Percentiles rank a stretch among this genome's conserved stretches.
phyloP scores from a whole-genome alignment of 2,329 filamentous ascomycete species.

The Rutstroemia sp. region DNA sequence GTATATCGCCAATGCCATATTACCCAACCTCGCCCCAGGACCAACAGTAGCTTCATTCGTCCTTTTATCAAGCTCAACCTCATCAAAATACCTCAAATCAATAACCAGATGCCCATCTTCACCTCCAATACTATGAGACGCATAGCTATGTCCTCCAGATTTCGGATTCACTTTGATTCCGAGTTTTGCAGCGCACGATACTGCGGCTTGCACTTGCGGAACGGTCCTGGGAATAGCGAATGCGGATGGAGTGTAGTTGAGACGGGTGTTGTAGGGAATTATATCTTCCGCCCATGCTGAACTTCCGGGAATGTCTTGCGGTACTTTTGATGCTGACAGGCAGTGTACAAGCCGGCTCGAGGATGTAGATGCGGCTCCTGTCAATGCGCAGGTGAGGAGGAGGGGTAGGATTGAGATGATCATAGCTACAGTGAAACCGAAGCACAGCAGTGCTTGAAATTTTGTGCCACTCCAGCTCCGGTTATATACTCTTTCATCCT shows the following conservation, averaged over 20 bases:
- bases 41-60: conserved; percentile 50
- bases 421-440: not conserved
- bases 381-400: not conserved
- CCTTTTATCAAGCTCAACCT: conserved; percentile 43
- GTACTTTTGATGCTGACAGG: conserved; percentile 3
- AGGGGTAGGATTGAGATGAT: not conserved
- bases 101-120: conserved; percentile 45
- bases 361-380: not conserved
- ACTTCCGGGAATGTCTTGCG: conserved; percentile 6
- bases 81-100: conserved; percentile 42
- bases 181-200: conserved; percentile 37
- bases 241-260: conserved; percentile 14
- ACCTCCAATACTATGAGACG: conserved; percentile 35
- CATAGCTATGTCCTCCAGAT: conserved; percentile 48
- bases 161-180: conserved; percentile 42
- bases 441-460: no score
- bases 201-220: conserved; percentile 34
- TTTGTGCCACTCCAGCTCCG: no score
- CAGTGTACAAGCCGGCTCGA: not conserved
- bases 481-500: no score
- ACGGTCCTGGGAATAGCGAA: conserved; percentile 24
- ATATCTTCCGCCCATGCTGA: conserved; percentile 11
- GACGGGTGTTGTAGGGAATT: conserved; percentile 19
- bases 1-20: conserved; percentile 44
- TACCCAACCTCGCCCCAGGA: conserved; percentile 43